Base-by-base conservation (phyloP, 108 stramenopile species). In the Cylindrotheca closterium region DNA sequence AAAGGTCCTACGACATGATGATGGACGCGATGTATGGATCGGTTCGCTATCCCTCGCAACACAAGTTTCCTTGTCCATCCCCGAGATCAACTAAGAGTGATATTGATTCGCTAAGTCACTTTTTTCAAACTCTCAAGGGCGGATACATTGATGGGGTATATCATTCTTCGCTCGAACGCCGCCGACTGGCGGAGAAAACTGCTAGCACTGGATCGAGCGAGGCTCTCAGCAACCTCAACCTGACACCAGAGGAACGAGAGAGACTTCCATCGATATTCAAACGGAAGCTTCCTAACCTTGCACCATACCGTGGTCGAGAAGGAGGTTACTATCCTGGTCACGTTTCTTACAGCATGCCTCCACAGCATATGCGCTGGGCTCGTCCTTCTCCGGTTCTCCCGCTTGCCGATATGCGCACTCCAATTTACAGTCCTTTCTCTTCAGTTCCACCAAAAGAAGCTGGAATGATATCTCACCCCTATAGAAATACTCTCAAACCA, bases 101-200 rank as follows among this genome's bases (percentile, higher is more conserved):
- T 48, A 58, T 75, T 23, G 55, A 70, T 23, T 72, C 76, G 30
- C 57, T 88, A 58, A 47, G 71, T n/a, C 51, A 66, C 31, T 86
- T 80, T 42, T 74, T 83, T 21, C 70, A 80, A 45, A 73, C 76
- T n/a, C 75, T 92, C 15, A 77, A 82, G 31, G 91, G 87, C 37
- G 91, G 91, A 18, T 88, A 88, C 60, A 70, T 87, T 23, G 71
- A 71, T 71, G 87, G 91, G 0, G 68, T 89, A 2, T 87, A 83
- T 58, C 63, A 77, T 45, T 88, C 85, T 22, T 84, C 83, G 2
- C 60, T 86, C 55, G 91, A 92, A 60, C 72, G 87, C 47, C 79
- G 84, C 24, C 79, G 78, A 46, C 67, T 89, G 55, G 84, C 85
- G n/a, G 85, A 89, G 57, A 71, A 68, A 32, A 60, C 76, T 17